Evolutionary conservation across 148 eudicot species (phyloP).

Genomic region (Pouteria glomerata): DNA sequence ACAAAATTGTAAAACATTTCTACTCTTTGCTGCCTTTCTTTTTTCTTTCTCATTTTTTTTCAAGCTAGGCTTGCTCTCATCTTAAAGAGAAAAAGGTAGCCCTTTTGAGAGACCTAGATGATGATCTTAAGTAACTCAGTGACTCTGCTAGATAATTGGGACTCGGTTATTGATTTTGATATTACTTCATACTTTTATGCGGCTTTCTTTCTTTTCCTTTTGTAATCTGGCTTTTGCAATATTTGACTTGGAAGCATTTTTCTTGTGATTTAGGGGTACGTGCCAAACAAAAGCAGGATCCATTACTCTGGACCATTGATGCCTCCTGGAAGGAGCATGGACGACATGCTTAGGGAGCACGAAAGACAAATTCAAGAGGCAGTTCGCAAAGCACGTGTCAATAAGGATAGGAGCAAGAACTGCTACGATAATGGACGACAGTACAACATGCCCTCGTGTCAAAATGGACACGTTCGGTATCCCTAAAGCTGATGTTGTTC

Average conservation of each 20-base stretch:
- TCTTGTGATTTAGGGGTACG: conserved; percentile 31
- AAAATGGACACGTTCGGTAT: neutral
- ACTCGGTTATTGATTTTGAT: too few species aligned
- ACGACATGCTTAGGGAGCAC: conserved; percentile 68
- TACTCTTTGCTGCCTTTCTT: too few species aligned
- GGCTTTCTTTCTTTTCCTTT: neutral
- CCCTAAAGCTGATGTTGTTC: neutral
- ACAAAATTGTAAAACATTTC: too few species aligned
- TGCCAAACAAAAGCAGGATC: conserved; percentile 44
- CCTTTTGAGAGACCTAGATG: too few species aligned
- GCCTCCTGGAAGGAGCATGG: conserved; percentile 65
- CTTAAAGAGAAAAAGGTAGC: too few species aligned
- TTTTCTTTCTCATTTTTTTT: too few species aligned
- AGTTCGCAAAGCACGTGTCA: conserved; percentile 49
- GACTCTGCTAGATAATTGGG: too few species aligned
- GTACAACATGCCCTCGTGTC: neutral
- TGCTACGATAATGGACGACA: neutral
- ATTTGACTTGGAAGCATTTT: neutral
- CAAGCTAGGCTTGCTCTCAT: too few species aligned
- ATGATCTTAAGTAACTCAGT: too few species aligned
- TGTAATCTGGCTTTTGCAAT: neutral
- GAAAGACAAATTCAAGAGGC: conserved; percentile 71
- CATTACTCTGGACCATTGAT: conserved; percentile 62
- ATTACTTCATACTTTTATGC: too few species aligned
- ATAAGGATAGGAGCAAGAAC: conserved; percentile 23